These are phyloP conservation scores for Lolium perenne DNA, from an alignment of 176 grass and related monocot genomes.

Conservation along the genomic window DNA sequence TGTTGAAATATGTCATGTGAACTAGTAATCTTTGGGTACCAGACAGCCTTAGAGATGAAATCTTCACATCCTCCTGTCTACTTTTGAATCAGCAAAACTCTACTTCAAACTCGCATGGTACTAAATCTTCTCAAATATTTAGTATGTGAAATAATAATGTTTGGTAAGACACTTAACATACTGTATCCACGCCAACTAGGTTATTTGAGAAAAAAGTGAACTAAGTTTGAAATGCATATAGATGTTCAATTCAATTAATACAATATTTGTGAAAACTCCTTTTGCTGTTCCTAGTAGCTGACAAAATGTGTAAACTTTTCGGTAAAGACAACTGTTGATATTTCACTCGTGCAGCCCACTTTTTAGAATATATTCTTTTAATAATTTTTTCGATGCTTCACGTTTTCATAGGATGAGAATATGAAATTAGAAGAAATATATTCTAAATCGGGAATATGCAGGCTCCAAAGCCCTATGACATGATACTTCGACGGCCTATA, in stretches of 20 bases:
- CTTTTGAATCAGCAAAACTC: not conserved
- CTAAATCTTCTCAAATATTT: constrained; percentile 29
- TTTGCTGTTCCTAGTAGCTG: not conserved
- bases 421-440: constrained; percentile 35
- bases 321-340: constrained; percentile 26
- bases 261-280: not conserved
- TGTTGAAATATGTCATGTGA: constrained; percentile 18
- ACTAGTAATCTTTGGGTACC: not conserved
- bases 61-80: not conserved
- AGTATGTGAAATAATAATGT: not conserved
- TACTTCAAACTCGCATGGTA: not conserved
- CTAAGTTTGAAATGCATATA: not conserved
- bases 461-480: constrained; percentile 37
- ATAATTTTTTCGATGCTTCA: constrained; percentile 31
- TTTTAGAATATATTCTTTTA: constrained; percentile 38
- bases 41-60: not conserved
- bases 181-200: constrained; percentile 11
- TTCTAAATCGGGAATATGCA: constrained; percentile 52
- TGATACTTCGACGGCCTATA: constrained; percentile 60
- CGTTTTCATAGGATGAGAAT: constrained; percentile 42
- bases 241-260: not conserved
- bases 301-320: constrained; percentile 33
- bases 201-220: not conserved
- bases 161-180: constrained; percentile 15
- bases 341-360: constrained; percentile 38